Evolutionary conservation across 1,139 yeast species (phyloP).

Genomic region (Meyerozyma smithsonii): DNA sequence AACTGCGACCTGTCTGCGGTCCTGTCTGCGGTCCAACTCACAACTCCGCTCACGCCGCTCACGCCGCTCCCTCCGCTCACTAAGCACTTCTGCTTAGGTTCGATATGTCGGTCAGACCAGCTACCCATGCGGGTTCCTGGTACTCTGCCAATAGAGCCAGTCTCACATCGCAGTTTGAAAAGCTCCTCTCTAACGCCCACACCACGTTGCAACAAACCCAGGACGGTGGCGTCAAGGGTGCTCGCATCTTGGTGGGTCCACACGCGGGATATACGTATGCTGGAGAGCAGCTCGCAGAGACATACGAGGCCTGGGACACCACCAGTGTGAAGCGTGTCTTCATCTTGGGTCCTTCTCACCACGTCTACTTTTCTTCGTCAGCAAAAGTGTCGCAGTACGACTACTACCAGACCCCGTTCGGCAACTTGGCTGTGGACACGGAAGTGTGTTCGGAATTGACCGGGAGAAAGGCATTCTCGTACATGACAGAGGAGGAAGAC

Average conservation of each 20-base stretch:
- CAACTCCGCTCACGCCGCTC: too few relatives aligned
- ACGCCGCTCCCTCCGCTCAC: too few relatives aligned
- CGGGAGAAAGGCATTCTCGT: conserved; percentile 29
- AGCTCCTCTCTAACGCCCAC: conserved; percentile 29
- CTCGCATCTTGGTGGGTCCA: conserved; percentile 59
- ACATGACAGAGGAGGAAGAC: conserved; percentile 61
- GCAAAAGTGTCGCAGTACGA: conserved; percentile 55
- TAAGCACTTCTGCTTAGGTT: too few relatives aligned
- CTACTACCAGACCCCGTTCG: conserved; percentile 76
- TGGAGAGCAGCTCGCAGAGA: conserved; percentile 72
- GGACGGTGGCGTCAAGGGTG: conserved; percentile 37
- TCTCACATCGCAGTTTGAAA: conserved; percentile 47
- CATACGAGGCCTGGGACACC: conserved; percentile 70
- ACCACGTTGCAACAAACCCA: conserved; percentile 5
- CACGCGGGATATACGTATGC: conserved; percentile 93
- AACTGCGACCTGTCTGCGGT: too few relatives aligned
- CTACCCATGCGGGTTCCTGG: conserved; percentile 92
- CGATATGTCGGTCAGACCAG: conserved; percentile 44
- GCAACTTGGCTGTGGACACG: conserved; percentile 62
- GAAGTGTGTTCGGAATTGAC: conserved; percentile 34
- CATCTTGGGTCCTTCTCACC: conserved; percentile 91
- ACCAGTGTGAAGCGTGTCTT: conserved; percentile 58
- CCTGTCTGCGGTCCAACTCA: too few relatives aligned
- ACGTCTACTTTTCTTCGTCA: conserved; percentile 64
- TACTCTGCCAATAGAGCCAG: conserved; percentile 46